These are phyloP conservation scores for Anthostomella pinea DNA, from an alignment of 2,329 filamentous ascomycete species.

Conservation along the genomic window DNA sequence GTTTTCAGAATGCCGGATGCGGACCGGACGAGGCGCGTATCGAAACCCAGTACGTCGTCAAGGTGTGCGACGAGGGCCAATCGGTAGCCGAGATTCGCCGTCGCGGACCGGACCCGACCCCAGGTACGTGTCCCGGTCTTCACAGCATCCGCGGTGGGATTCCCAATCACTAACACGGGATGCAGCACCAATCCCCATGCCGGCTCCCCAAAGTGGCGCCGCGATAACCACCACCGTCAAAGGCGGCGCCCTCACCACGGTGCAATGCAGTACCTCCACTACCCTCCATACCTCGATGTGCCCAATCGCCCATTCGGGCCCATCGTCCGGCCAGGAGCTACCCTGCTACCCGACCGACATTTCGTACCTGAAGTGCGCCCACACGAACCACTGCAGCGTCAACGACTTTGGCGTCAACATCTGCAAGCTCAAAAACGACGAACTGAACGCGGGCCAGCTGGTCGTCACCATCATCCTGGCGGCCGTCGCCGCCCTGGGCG, in stretches of 20 bases:
- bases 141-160: neutral
- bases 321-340: conserved; percentile 13
- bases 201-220: conserved; percentile 2
- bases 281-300: conserved; percentile 9
- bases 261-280: conserved; percentile 5
- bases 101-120: conserved; percentile 18
- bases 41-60: conserved; percentile 33
- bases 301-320: conserved; percentile 1
- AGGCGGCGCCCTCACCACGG: conserved; percentile 9
- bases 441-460: conserved; percentile 43
- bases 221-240: conserved; percentile 6
- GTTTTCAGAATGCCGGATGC: conserved; percentile 37
- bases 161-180: neutral
- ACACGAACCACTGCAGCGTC: conserved; percentile 41
- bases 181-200: conserved; percentile 12
- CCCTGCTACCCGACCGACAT: conserved; percentile 30
- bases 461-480: conserved; percentile 49
- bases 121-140: conserved; percentile 18
- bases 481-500: conserved; percentile 35
- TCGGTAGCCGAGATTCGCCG: conserved; percentile 22
- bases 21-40: conserved; percentile 32
- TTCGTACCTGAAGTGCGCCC: conserved; percentile 19
- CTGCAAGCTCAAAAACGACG: conserved; percentile 39
- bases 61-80: conserved; percentile 28
- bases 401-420: conserved; percentile 31